Evolutionary conservation across 805 yeast genomes (phyloP), one percentile per base, ranked within the genome.

Genomic region (Clavispora fructus): DNA sequence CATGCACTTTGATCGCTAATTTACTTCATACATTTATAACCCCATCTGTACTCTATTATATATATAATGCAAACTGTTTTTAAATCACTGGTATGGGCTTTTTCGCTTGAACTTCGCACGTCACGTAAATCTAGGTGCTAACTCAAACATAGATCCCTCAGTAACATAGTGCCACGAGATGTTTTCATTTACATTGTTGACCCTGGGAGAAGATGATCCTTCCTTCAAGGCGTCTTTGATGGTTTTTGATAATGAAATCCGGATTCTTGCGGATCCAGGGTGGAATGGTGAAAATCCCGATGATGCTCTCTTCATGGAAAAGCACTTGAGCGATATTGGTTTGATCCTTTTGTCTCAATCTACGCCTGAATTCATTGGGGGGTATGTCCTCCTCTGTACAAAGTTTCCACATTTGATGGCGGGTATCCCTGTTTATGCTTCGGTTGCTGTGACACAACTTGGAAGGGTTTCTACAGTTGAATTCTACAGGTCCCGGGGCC

Each of bases 381-480:
- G 96, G 0, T 89, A 78, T 60, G 81, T 85, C 0, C 68, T 82
- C 35, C 62, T 94, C 25, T 79, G 87, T 52, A 64, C 73, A 47
- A 74, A 75, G 49, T 82, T 79, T 51, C 80, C 83, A 26, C 65
- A 68, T 5, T 65, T 88, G 23, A 62, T 71, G 71, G 69, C 83
- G 2, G 71, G 79, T 31, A 78, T 91, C 23, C 89, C 90, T 2
- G 85, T 85, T 0, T 94, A 86, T 61, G 80, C 97, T 0, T 92
- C 99, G 0, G 65, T 89, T n/a, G 98, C 99, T 0, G 86, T 91
- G 1, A 74, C 84, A 11, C 91, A 88, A 57, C 68, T 94, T 58
- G 98, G 97, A 0, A 75, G 95, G 54, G 80, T 88, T 14, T 74
- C 95, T 6, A 85, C 95, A 0, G 79, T 87, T n/a, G 99, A 94